Evolutionary conservation across 306 rosid species (phyloP).

Genomic region (Acmispon strigosus): DNA sequence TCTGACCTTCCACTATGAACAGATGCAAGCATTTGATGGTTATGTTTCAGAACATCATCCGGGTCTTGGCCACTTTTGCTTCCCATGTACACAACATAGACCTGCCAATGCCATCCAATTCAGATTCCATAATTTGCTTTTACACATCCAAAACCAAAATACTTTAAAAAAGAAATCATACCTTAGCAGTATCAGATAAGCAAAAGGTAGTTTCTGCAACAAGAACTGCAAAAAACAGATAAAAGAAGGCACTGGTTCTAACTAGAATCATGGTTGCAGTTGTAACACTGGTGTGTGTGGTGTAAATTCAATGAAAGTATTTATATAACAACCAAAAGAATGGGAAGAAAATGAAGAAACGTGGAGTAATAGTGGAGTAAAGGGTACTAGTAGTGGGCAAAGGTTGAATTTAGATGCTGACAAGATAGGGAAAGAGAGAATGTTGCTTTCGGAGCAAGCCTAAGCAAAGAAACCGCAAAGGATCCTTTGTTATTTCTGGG

Average conservation of each 20-base stretch:
- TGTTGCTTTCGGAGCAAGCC: constrained; percentile 23
- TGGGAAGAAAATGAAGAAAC: constrained; percentile 13
- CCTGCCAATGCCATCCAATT: constrained; percentile 39
- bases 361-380: constrained; percentile 22
- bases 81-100: constrained; percentile 79
- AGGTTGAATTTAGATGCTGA: not conserved
- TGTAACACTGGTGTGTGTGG: not conserved
- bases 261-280: constrained; percentile 17
- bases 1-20: constrained; percentile 61
- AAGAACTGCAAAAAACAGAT: constrained; percentile 43
- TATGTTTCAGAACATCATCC: constrained; percentile 43
- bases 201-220: constrained; percentile 35
- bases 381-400: constrained; percentile 7
- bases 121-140: constrained; percentile 8
- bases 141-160: not conserved
- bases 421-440: not conserved
- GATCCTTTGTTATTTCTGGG: constrained; percentile 14
- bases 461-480: constrained; percentile 29
- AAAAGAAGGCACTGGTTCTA: constrained; percentile 18
- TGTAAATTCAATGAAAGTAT: not conserved
- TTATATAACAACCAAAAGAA: constrained; percentile 6
- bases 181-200: constrained; percentile 53
- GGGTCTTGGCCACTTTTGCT: constrained; percentile 52
- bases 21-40: constrained; percentile 59
- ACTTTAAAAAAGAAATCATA: not conserved